Evolutionary conservation across 2,329 filamentous ascomycete species (phyloP).

Genomic region (Fusarium sterilihyphosum): DNA sequence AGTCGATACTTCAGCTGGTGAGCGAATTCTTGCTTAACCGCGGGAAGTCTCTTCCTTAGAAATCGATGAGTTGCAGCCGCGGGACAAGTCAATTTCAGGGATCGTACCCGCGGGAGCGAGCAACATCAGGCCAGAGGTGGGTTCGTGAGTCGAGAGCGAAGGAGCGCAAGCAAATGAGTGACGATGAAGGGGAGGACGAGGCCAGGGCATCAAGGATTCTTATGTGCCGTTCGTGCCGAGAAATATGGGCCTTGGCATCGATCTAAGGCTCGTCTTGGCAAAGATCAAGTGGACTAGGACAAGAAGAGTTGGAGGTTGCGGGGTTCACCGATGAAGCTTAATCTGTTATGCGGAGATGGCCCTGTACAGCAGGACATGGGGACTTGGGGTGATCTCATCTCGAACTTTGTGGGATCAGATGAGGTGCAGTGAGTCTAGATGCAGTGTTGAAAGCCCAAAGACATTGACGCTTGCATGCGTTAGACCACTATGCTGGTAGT

Average conservation of each 20-base stretch:
- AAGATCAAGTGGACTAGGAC: not conserved
- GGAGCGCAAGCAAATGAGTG: not conserved
- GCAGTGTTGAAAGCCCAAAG: not conserved
- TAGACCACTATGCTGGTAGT: too few relatives aligned
- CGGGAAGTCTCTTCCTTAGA: not conserved
- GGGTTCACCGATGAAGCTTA: not conserved
- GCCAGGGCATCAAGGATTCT: constrained; percentile 1
- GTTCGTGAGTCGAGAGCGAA: not conserved
- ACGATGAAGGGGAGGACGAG: not conserved
- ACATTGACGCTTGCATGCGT: not conserved
- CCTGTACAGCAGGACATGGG: not conserved
- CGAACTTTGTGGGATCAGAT: not conserved
- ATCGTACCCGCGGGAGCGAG: not conserved
- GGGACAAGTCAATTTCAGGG: not conserved
- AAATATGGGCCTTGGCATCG: not conserved
- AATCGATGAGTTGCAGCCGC: not conserved
- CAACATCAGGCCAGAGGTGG: not conserved
- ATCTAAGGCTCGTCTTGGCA: constrained; percentile 4
- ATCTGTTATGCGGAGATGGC: not conserved
- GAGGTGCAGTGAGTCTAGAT: not conserved
- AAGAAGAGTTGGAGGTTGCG: not conserved
- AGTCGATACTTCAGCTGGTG: not conserved
- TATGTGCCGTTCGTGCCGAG: constrained; percentile 26
- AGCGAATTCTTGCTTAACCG: not conserved
- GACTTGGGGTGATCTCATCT: not conserved